Base-by-base conservation (phyloP, 345 rosid genomes). In the Boechera stricta region DNA sequence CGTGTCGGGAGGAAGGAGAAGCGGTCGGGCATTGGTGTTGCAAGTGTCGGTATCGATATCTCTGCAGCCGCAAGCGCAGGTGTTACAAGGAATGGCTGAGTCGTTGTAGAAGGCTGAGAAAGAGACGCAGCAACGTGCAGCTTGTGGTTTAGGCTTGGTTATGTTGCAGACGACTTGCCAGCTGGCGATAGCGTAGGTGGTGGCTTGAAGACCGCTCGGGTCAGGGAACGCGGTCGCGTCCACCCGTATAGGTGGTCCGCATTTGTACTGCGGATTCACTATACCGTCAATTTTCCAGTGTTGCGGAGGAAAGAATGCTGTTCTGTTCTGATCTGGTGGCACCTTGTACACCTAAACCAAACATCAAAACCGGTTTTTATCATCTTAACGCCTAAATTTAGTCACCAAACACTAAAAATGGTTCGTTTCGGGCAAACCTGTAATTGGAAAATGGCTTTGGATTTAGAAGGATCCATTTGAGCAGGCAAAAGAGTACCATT, bases 31-130 rank as follows among this genome's bases (percentile, higher is more conserved):
- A 5, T 77, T 77, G 29, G 84, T 75, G 66, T 88, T 86, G 72
- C 99, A 95, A 2, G 72, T 81, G n/a, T 72, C 77, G 0, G 84
- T 77, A 12, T 84, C 80, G 3, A 78, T 57, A 26, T 88, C 64
- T 0, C 69, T 75, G 35, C 99, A 95, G 5, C 99, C 99, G 26
- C 99, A 95, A 35, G 99, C 97, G 16, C 99, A 95, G 1, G 99
- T 87, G 47, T 78, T 83, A 82, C 99, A 95, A 0, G 99, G 99
- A 32, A 95, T 82, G 12, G 84, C 88, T 0, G 96, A 89, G 15
- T 84, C 89, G 31, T 87, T 91, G 83, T 91, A 95, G 51, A 83
- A 95, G 21, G 99, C 99, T 9, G 98, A 91, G 86, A 86, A 92
- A 3, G 99, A 91, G 28, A 92, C 99, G 21, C 99, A 95, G 48